Base-by-base conservation (phyloP, 805 yeast genomes). In the Kodamaea restingae region DNA sequence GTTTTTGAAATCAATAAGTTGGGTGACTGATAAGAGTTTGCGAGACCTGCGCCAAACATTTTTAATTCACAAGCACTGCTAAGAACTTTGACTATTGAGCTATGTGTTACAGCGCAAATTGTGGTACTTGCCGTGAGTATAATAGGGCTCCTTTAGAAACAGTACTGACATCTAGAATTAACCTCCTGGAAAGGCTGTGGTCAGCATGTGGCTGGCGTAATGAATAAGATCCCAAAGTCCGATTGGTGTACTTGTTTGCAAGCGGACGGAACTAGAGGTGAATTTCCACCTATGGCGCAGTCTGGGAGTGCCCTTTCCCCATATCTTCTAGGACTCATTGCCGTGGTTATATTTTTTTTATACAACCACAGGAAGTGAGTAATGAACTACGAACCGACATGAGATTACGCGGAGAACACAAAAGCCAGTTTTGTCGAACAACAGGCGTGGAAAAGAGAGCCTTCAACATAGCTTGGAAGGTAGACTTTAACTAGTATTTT, bases 211-310 rank as follows among this genome's bases (percentile, higher is more conserved):
- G 31, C 31, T 12, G 31, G 31, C 4, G 31, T 28, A 7, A 28
- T 28, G 31, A 15, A 15, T 4, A 12, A 6, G 18, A 14, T 28
- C 18, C 31, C 31, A 7, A 28, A 15, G 31, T 6, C 15, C 11
- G 31, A 28, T 4, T 28, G 31, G 31, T 28, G 31, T 14, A 28
- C 31, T n/a, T 28, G 31, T 28, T 12, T 28, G 31, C 18, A 28
- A 18, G 31, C 31, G 6, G 31, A 28, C 11, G 31, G 31, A 4
- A 28, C 18, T 11, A n/a, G 31, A 18, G 31, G 31, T 18, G 31
- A 28, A 18, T 28, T 28, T 28, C 31, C 31, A 4, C 31, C 31
- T 7, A n/a, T 6, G 18, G 31, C 31, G 18, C 6, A 15, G 18
- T 7, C 12, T n/a, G 31, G 31, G 6, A 25, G 28, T 11, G 7